phyloP scores from a whole-genome alignment of 2,329 filamentous ascomycete species.

The Aspergillus sp. region DNA sequence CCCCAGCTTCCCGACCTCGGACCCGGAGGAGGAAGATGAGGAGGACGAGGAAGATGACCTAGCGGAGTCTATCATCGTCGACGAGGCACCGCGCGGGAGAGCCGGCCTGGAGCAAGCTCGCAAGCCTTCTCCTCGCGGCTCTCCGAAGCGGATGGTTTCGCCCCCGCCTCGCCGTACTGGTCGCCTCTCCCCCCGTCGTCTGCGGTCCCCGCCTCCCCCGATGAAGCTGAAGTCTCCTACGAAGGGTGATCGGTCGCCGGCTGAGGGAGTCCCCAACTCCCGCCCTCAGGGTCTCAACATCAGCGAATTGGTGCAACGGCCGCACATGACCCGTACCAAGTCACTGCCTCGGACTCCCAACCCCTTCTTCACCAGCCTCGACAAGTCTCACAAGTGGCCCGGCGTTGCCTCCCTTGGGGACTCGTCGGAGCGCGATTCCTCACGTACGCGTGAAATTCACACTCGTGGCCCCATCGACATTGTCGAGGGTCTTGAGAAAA shows the following conservation, averaged over 20 bases:
- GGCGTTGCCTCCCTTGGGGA: conserved; percentile 36
- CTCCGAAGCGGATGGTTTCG: conserved; percentile 63
- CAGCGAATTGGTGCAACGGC: conserved; percentile 59
- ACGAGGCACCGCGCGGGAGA: conserved; percentile 49
- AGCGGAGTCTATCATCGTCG: conserved; percentile 47
- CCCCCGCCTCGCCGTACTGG: conserved; percentile 52
- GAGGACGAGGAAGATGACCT: conserved; percentile 62
- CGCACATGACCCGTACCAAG: conserved; percentile 73
- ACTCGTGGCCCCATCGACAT: conserved; percentile 95
- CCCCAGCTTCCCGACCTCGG: conserved; percentile 92
- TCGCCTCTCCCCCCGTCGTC: conserved; percentile 61
- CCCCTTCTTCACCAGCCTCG: conserved; percentile 56
- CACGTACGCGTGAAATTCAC: conserved; percentile 57
- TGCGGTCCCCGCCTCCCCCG: conserved; percentile 69
- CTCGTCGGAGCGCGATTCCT: conserved; percentile 34
- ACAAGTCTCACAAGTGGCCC: conserved; percentile 30
- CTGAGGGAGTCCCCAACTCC: conserved; percentile 42
- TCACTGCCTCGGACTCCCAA: conserved; percentile 80
- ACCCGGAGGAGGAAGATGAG: conserved; percentile 83
- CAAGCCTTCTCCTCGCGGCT: conserved; percentile 56
- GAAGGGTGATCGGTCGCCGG: conserved; percentile 41
- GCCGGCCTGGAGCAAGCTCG: conserved; percentile 47
- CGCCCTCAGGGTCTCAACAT: conserved; percentile 52
- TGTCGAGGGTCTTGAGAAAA: conserved; percentile 92
- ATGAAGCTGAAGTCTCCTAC: conserved; percentile 50